Evolutionary conservation across 495 filamentous ascomycete genomes (phyloP).

Genomic region (Beverwykella pulmonaria): DNA sequence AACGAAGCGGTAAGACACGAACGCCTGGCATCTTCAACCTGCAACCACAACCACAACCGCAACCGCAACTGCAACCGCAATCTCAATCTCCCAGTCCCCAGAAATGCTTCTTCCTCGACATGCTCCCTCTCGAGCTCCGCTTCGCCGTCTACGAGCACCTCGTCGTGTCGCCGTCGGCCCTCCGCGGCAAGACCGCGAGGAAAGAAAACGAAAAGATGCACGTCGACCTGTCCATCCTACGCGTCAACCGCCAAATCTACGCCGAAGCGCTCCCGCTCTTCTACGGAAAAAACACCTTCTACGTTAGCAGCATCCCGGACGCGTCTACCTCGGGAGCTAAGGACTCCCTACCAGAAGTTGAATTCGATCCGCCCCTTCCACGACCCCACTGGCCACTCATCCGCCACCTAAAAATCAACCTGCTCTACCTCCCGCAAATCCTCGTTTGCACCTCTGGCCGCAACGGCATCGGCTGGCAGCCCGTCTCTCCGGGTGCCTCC

Average conservation of each 20-base stretch:
- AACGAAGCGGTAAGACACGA: too few relatives aligned
- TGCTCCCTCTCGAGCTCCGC: conserved; percentile 18
- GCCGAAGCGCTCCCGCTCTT: conserved; percentile 20
- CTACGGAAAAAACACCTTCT: conserved; percentile 21
- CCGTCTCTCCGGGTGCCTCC: neutral
- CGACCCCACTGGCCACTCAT: neutral
- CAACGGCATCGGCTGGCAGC: neutral
- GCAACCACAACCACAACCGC: too few relatives aligned
- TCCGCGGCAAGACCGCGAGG: conserved; percentile 5
- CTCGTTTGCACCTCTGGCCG: neutral
- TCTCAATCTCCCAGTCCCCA: neutral
- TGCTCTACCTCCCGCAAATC: conserved; percentile 10
- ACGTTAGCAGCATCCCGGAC: conserved; percentile 16
- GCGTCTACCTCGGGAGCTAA: neutral
- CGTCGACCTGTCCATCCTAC: conserved; percentile 5
- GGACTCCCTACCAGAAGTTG: neutral
- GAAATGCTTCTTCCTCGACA: conserved; percentile 20
- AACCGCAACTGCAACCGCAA: too few relatives aligned
- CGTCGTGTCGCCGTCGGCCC: conserved; percentile 1
- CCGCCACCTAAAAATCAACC: conserved; percentile 20
- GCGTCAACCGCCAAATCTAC: conserved; percentile 26
- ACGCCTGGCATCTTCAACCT: too few relatives aligned
- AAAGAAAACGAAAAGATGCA: neutral
- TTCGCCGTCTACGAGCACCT: conserved; percentile 17
- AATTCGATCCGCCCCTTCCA: conserved; percentile 17